These are phyloP conservation scores for Lactarius tabidus DNA, from an alignment of 768 basidiomycete genomes.

Conservation along the genomic window DNA sequence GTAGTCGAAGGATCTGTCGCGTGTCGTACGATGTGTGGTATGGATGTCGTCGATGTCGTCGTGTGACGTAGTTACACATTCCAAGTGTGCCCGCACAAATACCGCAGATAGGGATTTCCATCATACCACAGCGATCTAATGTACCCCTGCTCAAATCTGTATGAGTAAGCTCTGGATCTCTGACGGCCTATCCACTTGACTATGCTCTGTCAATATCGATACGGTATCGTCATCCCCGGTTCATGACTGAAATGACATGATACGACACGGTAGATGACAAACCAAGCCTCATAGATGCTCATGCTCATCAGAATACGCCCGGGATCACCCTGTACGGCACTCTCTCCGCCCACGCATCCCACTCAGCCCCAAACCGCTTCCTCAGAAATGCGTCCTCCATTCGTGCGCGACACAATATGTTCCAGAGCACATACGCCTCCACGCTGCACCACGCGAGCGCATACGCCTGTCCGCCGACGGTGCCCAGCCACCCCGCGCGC, in stretches of 20 bases:
- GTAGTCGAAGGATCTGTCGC: no score
- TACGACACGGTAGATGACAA: not conserved
- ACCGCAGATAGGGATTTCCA: no score
- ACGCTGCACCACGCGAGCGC: slow-evolving; percentile 15
- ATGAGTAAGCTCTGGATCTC: no score
- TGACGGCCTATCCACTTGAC: no score
- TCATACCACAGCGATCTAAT: no score
- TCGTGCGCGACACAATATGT: slow-evolving; percentile 18
- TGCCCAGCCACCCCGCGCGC: slow-evolving; percentile 12
- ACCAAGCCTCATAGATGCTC: not conserved
- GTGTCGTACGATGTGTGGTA: no score
- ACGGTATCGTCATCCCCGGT: no score
- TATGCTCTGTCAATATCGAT: no score
- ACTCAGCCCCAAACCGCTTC: slow-evolving; percentile 21
- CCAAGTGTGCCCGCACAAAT: no score
- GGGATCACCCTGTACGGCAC: slow-evolving; percentile 23
- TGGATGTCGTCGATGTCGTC: no score
- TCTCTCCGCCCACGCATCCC: slow-evolving; percentile 23
- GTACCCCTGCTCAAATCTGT: no score
- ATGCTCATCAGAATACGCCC: slow-evolving; percentile 15
- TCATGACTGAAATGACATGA: not conserved
- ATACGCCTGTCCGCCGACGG: slow-evolving; percentile 10
- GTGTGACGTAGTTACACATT: no score
- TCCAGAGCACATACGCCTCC: slow-evolving; percentile 20
- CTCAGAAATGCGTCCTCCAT: slow-evolving; percentile 18